Percentiles rank a stretch among this genome's conserved stretches.
Evolutionary conservation across 2,329 filamentous ascomycete species (phyloP).

Genomic region (Alternaria sp.): DNA sequence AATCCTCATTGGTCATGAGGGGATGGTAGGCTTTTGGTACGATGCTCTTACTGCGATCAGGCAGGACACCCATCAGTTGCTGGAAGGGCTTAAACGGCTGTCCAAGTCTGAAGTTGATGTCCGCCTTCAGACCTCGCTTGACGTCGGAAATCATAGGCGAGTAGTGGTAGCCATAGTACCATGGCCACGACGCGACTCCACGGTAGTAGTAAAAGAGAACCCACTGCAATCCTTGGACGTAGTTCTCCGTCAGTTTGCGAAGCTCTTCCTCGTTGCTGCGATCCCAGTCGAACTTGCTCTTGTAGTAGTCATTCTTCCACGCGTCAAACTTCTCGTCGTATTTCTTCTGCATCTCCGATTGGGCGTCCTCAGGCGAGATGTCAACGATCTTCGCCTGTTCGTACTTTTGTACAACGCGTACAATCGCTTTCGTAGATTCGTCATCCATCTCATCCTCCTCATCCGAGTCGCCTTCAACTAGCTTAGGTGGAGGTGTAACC

Average conservation of each 20-base stretch:
- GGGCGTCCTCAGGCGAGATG: slow-evolving; percentile 77
- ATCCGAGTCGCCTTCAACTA: slow-evolving; percentile 62
- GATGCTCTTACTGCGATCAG: slow-evolving; percentile 96
- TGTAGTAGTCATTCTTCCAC: slow-evolving; percentile 96
- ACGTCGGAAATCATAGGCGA: slow-evolving; percentile 97
- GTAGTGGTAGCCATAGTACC: slow-evolving; percentile 98
- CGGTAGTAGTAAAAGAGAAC: slow-evolving; percentile 98
- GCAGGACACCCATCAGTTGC: slow-evolving; percentile 97
- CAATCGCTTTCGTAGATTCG: slow-evolving; percentile 81
- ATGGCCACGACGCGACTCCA: slow-evolving; percentile 97
- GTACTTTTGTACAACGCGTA: slow-evolving; percentile 86
- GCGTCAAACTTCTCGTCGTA: slow-evolving; percentile 89
- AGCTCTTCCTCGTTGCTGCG: slow-evolving; percentile 82
- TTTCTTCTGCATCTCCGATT: slow-evolving; percentile 79
- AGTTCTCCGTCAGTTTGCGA: slow-evolving; percentile 87
- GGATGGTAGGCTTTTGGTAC: slow-evolving; percentile 87
- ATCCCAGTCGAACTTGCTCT: slow-evolving; percentile 89
- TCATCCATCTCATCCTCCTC: slow-evolving; percentile 78
- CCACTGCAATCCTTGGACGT: slow-evolving; percentile 97
- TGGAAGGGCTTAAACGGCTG: slow-evolving; percentile 95
- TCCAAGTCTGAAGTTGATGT: slow-evolving; percentile 91
- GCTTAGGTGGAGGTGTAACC: slow-evolving; percentile 65
- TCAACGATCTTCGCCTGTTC: slow-evolving; percentile 90
- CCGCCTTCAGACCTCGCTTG: slow-evolving; percentile 81
- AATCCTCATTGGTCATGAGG: slow-evolving; percentile 88